Conservation (phyloP, 2,329 filamentous ascomycete genomes). For the Pseudogymnoascus sp. region DNA sequence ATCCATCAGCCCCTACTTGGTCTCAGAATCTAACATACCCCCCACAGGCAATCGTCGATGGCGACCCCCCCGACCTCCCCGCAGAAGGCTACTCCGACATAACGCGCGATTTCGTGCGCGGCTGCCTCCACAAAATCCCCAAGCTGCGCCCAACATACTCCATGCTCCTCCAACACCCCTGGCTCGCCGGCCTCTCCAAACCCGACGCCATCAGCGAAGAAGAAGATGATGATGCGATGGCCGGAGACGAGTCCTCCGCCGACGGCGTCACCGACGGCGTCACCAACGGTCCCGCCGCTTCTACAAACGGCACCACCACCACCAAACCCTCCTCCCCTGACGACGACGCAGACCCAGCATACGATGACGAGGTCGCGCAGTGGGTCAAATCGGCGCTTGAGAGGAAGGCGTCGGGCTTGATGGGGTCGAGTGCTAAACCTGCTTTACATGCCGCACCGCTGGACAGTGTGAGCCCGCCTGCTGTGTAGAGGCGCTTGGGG, state of each 20-base stretch:
- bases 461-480: constrained; percentile 55
- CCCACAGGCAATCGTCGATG: constrained; percentile 85
- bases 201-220: constrained; percentile 67
- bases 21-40: background rate
- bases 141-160: constrained; percentile 89
- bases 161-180: constrained; percentile 81
- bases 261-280: constrained; percentile 28
- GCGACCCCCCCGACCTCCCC: constrained; percentile 86
- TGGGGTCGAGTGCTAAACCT: constrained; percentile 53
- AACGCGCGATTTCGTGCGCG: constrained; percentile 78
- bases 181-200: constrained; percentile 70
- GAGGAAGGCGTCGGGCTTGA: constrained; percentile 51
- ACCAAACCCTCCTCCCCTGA: constrained; percentile 17
- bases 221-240: constrained; percentile 45
- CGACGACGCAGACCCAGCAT: constrained; percentile 24
- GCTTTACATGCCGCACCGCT: constrained; percentile 82
- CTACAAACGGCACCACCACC: constrained; percentile 10
- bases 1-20: background rate
- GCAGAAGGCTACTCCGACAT: constrained; percentile 67
- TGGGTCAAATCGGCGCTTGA: constrained; percentile 74
- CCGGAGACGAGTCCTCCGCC: constrained; percentile 31
- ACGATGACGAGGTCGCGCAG: constrained; percentile 71
- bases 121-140: constrained; percentile 87
- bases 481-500: background rate
- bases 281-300: constrained; percentile 31